A percentile compares a stretch with the other conserved stretches of the same genome.
Evolutionary conservation across 2,329 filamentous ascomycete genomes (phyloP).

Genomic region (Paraphaeosphaeria sporulosa): DNA sequence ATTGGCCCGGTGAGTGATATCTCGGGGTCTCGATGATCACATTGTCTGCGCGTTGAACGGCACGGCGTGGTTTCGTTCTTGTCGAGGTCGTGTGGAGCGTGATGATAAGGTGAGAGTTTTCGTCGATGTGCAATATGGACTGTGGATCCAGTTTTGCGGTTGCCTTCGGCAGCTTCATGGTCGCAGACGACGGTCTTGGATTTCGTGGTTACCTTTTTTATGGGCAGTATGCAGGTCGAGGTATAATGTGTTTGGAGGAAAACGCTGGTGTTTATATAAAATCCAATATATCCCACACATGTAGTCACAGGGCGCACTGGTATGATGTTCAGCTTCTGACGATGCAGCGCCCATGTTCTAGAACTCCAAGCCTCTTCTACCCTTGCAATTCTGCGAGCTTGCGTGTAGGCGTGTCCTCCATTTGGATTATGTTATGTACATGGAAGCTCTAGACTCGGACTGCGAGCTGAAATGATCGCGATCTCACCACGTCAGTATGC

Average conservation of each 20-base stretch:
- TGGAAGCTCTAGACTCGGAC: not conserved
- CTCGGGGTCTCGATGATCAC: not conserved
- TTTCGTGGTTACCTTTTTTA: not conserved
- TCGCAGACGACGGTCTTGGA: not conserved
- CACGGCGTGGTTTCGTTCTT: not conserved
- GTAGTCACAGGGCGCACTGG: not conserved
- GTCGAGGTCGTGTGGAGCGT: not conserved
- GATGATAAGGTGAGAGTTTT: not conserved
- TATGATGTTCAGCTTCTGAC: slow-evolving; percentile 2
- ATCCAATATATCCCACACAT: not conserved
- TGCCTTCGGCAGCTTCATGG: not conserved
- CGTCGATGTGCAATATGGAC: not conserved
- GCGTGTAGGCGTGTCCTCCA: not conserved
- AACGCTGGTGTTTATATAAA: not conserved
- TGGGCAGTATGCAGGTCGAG: too few species aligned
- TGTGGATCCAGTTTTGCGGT: not conserved
- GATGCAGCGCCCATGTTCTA: not conserved
- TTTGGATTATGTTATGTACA: not conserved
- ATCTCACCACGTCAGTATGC: not conserved
- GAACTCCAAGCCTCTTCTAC: not conserved
- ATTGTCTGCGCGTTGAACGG: not conserved
- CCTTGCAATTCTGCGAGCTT: not conserved
- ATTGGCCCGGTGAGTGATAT: not conserved
- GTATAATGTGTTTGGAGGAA: not conserved
- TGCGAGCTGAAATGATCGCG: not conserved